A percentile compares a stretch with the other conserved stretches of the same genome.
phyloP scores from a whole-genome alignment of 2,329 filamentous ascomycete genomes.

The Neofusicoccum ribis region DNA sequence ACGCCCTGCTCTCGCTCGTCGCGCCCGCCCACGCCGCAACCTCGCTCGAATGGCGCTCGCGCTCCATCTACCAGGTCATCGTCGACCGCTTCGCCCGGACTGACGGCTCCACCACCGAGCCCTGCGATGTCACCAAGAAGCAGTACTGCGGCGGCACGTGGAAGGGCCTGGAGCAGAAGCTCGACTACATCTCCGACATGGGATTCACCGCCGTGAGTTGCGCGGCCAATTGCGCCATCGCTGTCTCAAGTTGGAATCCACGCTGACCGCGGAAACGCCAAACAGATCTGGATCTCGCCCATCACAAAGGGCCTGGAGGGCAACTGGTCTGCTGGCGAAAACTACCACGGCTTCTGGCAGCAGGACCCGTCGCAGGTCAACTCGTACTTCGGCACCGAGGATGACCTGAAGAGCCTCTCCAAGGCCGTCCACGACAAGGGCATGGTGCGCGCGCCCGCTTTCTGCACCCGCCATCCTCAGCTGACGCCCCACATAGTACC shows the following conservation, averaged over 20 bases:
- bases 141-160: conserved; percentile 55
- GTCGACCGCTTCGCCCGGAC: conserved; percentile 36
- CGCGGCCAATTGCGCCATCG: not conserved
- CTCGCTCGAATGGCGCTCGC: conserved; percentile 37
- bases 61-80: conserved; percentile 39
- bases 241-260: not conserved
- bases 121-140: conserved; percentile 31
- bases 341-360: conserved; percentile 55
- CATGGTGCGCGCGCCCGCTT: conserved; percentile 37
- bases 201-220: conserved; percentile 46
- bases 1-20: conserved; percentile 24
- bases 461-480: conserved; percentile 8
- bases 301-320: conserved; percentile 30
- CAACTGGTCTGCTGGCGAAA: conserved; percentile 37
- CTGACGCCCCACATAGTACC: conserved; percentile 32
- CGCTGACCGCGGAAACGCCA: not conserved
- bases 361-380: conserved; percentile 51
- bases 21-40: conserved; percentile 26
- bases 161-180: conserved; percentile 48
- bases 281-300: conserved; percentile 46
- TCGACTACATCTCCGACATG: conserved; percentile 54
- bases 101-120: conserved; percentile 32
- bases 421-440: conserved; percentile 43
- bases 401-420: conserved; percentile 50
- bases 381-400: conserved; percentile 49